Base-by-base conservation (phyloP, 2,329 filamentous ascomycete species). In the Epichloe gansuensis region DNA sequence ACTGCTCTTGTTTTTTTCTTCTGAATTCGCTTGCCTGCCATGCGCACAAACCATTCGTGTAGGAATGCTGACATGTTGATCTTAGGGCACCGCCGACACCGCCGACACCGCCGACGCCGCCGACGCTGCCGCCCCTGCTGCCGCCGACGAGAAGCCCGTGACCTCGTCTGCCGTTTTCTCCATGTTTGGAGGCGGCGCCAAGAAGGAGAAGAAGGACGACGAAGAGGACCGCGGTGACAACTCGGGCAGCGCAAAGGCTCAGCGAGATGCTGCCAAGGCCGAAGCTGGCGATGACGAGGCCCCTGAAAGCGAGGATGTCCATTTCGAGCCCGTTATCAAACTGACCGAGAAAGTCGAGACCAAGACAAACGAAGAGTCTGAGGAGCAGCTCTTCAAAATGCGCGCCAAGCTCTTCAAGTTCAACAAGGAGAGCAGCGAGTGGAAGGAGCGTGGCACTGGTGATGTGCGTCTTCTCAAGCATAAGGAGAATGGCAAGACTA, bases 321-420 rank as follows among this genome's bases (percentile, higher is more conserved):
- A 97, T 75, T 98, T 97, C 75, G 89, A 95, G 76, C 93, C 93
- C 60, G 90, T 98, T 62, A 88, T 95, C 66, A 91, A 84, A 74
- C 79, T 98, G 67, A 97, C 91, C 57, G 89, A 98, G 78, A 93
- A 94, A 77, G 86, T 97, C 64, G 91, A 97, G 67, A 86, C 82
- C 67, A 95, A 95, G 81, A 97, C 93, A 72, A 95, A 96, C 75
- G 93, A 98, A 75, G 93, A 98, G 78, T 82, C 85, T 46, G 93
- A 98, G 78, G 91, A 97, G 77, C 88, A 95, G 76, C 78, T 83
- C 41, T 98, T 97, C 83, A 97, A 97, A 85, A 96, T 97, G 91
- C 88, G 93, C 65, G 93, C 93, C 67, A 98, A 98, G 82, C 86
- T 98, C 60, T 98, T 98, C 85, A 91, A 91, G 76, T 98, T 97